Evolutionary conservation across 768 basidiomycete genomes (phyloP), one percentile per base, ranked within the genome.

Genomic region (Amanita brunnescens): DNA sequence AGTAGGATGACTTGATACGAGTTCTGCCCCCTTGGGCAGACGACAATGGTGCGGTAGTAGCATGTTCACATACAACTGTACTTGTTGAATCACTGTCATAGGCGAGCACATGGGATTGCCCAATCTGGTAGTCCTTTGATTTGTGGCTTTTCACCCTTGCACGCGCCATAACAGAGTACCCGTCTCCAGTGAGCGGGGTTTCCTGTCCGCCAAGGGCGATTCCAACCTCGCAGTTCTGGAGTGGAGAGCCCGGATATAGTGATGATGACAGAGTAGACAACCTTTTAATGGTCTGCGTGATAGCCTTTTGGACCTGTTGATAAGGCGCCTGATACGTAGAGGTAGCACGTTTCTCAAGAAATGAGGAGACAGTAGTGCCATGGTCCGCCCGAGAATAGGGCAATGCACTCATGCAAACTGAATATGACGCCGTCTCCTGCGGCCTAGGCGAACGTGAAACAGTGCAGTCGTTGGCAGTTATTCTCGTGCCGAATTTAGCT

Each of bases 1-100:
- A 80, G 59, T 87, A 84, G 5, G 83, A 75, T 7, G 84, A 85
- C 62, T 85, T 83, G 56, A 87, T 81, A 32, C 77, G 77, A 42
- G 76, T 77, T 33, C 85, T 79, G 34, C 85, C 80, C 51, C 76
- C 78, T 18, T 53, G 51, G 10, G 54, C 60, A 13, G 57, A 48
- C 38, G 58, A 55, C 43, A 58, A 67, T 30, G 52, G 55, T 38
- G 55, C 41, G 50, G 61, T 56, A 32, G 64, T 50, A 41, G 58
- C 55, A 47, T 62, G 64, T 54, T 60, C 52, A 50, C 65, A 62
- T 32, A 40, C n/a, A 63, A 49, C 41, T 16, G 29, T 38, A 30
- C 42, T 33, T 4, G 80, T 78, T 7, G 80, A 79, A 2, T 62
- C 58, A 33, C 76, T 78, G 52, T 75, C 78, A 52, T 85, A 83